Base-by-base conservation (phyloP, 2,329 filamentous ascomycete species). In the Pseudocercospora pini-densiflorae region DNA sequence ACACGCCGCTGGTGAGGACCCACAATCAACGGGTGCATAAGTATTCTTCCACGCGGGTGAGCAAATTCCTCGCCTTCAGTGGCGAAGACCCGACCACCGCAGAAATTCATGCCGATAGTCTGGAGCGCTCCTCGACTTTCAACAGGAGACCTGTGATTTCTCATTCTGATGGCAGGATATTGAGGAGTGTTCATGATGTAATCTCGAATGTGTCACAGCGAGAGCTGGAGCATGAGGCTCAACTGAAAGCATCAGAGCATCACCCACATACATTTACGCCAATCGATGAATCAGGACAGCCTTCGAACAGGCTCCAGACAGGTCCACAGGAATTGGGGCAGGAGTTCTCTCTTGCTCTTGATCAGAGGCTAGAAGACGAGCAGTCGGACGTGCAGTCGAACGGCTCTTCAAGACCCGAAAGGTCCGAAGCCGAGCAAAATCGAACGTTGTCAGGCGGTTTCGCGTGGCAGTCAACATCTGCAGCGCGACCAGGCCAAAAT, bases 391-490 rank as follows among this genome's bases (percentile, higher is more conserved):
- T 43, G 5, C 16, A 43, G 2, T 43, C 5, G 0, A 43, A 43
- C 40, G 3, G 16, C 40, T 43, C 40, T 43, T 43, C 40, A 19
- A n/a, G n/a, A n/a, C n/a, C 40, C 40, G 40, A 9, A 43, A 19
- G 40, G 14, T 19, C 40, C 5, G 16, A 43, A 43, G 40, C 40
- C n/a, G 16, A 43, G 40, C 40, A 43, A n/a, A 19, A 19, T 24
- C 59, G 59, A 14, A 2, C 27, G 29, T 31, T 23, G 31, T 19
- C 29, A 16, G 36, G 12, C 33, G 55, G 55, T 33, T 58, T 58
- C 23, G 59, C 59, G 23, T 62, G 59, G 59, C 40, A 62, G n/a
- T 40, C n/a, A 12, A 21, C 57, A n/a, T 43, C 40, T 43, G 16
- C 16, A 9, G 7, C 16, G 40, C 40, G n/a, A 43, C 16, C 40